These are phyloP conservation scores for Xylariaceae sp. DNA, from an alignment of 2,329 filamentous ascomycete genomes.

Conservation along the genomic window DNA sequence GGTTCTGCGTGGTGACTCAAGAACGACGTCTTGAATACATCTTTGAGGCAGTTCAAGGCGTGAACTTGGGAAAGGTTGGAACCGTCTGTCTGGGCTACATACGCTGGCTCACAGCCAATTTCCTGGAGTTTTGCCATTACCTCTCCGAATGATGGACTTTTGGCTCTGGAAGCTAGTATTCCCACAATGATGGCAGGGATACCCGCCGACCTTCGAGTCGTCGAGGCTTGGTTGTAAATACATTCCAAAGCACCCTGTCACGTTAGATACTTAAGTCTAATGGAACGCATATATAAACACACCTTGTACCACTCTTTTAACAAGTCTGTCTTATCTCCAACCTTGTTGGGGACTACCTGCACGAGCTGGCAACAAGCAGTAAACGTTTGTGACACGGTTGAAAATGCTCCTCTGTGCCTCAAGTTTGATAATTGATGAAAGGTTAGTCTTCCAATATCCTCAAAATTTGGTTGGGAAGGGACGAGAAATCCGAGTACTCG, in stretches of 20 bases:
- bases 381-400: constrained; percentile 88
- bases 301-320: constrained; percentile 71
- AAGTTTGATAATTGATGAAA: constrained; percentile 81
- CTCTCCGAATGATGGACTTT: constrained; percentile 59
- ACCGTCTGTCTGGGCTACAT: constrained; percentile 56
- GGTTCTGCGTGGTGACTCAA: constrained; percentile 70
- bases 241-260: constrained; percentile 61
- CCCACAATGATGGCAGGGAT: constrained; percentile 84
- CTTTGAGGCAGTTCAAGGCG: constrained; percentile 88
- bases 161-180: constrained; percentile 66
- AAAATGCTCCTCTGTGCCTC: constrained; percentile 89
- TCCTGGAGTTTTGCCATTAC: constrained; percentile 62
- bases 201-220: constrained; percentile 87
- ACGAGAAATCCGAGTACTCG: constrained; percentile 43
- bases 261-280: neutral
- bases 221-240: constrained; percentile 73
- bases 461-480: constrained; percentile 55
- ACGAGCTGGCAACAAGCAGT: constrained; percentile 70
- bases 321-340: constrained; percentile 40
- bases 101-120: constrained; percentile 55
- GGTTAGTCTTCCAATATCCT: constrained; percentile 67
- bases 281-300: constrained; percentile 20
- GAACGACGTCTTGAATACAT: constrained; percentile 81
- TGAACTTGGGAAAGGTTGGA: constrained; percentile 85
- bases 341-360: constrained; percentile 41